phyloP scores from a whole-genome alignment of 2,329 filamentous ascomycete species.

The Cordyceps sp. region DNA sequence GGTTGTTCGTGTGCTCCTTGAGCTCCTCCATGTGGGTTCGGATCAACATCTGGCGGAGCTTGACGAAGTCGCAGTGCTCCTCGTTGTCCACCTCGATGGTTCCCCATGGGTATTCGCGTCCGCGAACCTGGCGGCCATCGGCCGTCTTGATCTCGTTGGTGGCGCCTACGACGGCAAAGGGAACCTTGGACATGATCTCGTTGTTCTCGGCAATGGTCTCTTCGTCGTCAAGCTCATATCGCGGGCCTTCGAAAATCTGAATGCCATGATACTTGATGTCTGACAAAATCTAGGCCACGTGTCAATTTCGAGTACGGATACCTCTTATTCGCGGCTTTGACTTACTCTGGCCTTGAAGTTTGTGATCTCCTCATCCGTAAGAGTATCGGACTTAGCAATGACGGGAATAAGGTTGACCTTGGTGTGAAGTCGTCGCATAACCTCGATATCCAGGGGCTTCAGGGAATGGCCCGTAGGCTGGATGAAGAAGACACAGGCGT shows the following conservation, averaged over 20 bases:
- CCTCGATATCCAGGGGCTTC: conserved; percentile 97
- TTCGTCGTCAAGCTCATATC: conserved; percentile 97
- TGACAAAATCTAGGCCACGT: conserved; percentile 57
- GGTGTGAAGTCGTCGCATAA: conserved; percentile 98
- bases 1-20: conserved; percentile 99
- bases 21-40: conserved; percentile 99
- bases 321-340: conserved; percentile 11
- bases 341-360: conserved; percentile 93
- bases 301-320: too few relatives aligned
- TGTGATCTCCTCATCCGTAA: conserved; percentile 90
- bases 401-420: conserved; percentile 99
- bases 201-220: conserved; percentile 99
- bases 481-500: conserved; percentile 99
- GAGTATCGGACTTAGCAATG: conserved; percentile 94
- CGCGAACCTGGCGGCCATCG: conserved; percentile 89
- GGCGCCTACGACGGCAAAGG: conserved; percentile 93
- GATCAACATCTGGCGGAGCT: conserved; percentile 99
- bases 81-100: conserved; percentile 99
- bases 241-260: conserved; percentile 96
- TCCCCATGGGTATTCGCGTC: conserved; percentile 94
- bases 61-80: conserved; percentile 99
- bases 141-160: conserved; percentile 84
- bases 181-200: conserved; percentile 99
- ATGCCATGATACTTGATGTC: conserved; percentile 96
- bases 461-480: conserved; percentile 96